These are phyloP conservation scores for Geotrichum klebahnii DNA, from an alignment of 1,139 yeast species.

Conservation along the genomic window DNA sequence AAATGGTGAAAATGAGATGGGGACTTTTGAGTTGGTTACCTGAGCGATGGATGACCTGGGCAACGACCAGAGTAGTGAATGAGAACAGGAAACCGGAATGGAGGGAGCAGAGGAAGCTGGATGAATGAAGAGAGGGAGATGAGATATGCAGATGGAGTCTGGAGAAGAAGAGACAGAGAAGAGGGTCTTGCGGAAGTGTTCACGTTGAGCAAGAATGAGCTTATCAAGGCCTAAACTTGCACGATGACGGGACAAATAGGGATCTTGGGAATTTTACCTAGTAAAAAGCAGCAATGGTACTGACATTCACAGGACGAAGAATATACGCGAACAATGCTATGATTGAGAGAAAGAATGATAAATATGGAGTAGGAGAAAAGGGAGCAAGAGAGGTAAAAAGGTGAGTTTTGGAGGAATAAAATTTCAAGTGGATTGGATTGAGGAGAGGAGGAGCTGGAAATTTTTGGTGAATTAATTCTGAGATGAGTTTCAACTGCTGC, in stretches of 20 bases:
- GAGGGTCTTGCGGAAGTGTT: too few relatives aligned
- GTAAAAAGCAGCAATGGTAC: too few relatives aligned
- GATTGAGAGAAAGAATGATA: not conserved
- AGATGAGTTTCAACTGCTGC: too few relatives aligned
- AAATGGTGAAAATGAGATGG: not conserved
- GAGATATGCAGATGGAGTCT: not conserved
- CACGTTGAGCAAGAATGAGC: too few relatives aligned
- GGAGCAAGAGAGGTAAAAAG: not conserved
- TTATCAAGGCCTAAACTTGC: too few relatives aligned
- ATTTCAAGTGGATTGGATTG: too few relatives aligned
- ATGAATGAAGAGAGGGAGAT: not conserved
- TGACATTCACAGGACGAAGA: too few relatives aligned
- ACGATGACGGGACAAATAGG: too few relatives aligned
- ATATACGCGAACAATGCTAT: not conserved
- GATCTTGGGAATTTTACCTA: too few relatives aligned
- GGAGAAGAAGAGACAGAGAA: not conserved
- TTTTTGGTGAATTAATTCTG: not conserved
- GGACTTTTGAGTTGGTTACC: conserved; percentile 8
- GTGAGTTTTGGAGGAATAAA: not conserved
- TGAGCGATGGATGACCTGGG: conserved; percentile 12
- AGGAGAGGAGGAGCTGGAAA: not conserved
- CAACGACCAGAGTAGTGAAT: not conserved
- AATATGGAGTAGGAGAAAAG: not conserved
- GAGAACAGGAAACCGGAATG: not conserved
- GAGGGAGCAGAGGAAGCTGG: not conserved